Base-by-base conservation (phyloP, 1,284 basidiomycete species). In the Singerocomus rubriflavus region DNA sequence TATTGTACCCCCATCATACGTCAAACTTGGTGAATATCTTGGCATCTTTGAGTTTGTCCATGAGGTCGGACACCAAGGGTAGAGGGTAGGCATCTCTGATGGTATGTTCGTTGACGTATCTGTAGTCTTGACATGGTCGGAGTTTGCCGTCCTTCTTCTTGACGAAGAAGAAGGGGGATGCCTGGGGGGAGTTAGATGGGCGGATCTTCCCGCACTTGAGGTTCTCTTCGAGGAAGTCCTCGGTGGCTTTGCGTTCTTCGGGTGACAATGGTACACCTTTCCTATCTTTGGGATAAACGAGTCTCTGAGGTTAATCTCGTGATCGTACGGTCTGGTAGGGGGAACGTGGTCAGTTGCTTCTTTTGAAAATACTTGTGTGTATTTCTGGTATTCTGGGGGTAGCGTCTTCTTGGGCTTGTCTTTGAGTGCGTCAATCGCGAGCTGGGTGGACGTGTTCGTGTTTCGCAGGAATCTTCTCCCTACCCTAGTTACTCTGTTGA, bases 11-110 rank as follows among this genome's bases (percentile, higher is more conserved):
- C 49, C 45, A 53, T 10, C 14, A 1, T 0, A 52, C 12, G 2
- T 54, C n/a, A 0, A 54, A 38, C 1, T 52, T 54, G 3, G 34
- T 66, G 50, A 67, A 73, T 21, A 54, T 13, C 14, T 52, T 56
- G 0, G 63, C 59, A 1, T 36, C 36, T 4, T 47, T 32, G 0
- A 72, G 48, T 6, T 58, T 59, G 40, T 68, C 51, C 0, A 72
- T 46, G 3, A 65, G 45, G 11, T 71, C 60, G 0, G 44, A 32
- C 8, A 70, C 70, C 0, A 71, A 57, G 0, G 70, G 71, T 0
- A 73, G 42, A 0, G 45, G 48, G 1, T 50, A 53, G 0, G 27
- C 29, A 14, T 50, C 16, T 0, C 4, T 7, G 5, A 26, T 14
- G 2, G 38, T 50, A 3, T 41, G 38, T 35, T 40, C 32, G 11